A percentile compares a stretch with the other conserved stretches of the same genome.
These are phyloP conservation scores for Lasiosphaeria hispida DNA, from an alignment of 495 filamentous ascomycete genomes.

Conservation along the genomic window DNA sequence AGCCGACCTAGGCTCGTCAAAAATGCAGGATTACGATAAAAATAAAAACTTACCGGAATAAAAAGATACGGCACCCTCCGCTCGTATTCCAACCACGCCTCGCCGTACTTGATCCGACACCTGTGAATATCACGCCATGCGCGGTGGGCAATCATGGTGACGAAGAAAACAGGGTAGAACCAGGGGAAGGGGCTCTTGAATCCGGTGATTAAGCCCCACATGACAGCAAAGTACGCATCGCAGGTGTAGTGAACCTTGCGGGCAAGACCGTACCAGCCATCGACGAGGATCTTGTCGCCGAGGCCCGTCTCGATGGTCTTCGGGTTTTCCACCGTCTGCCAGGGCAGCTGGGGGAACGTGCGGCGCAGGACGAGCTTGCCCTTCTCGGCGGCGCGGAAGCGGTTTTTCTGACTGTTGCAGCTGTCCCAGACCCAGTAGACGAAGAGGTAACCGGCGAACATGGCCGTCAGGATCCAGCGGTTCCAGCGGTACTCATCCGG, in stretches of 20 bases:
- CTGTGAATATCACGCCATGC: conserved; percentile 79
- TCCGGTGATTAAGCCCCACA: conserved; percentile 59
- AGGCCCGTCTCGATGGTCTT: conserved; percentile 74
- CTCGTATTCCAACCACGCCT: conserved; percentile 89
- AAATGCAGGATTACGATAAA: background rate
- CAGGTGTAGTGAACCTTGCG: conserved; percentile 96
- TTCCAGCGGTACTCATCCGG: conserved; percentile 82
- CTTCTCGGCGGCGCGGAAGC: conserved; percentile 78
- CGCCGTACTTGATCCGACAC: conserved; percentile 86
- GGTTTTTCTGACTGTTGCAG: conserved; percentile 91
- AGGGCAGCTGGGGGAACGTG: conserved; percentile 91
- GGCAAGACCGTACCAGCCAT: conserved; percentile 92
- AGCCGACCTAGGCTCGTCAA: background rate
- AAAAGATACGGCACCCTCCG: conserved; percentile 87
- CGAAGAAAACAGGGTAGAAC: conserved; percentile 95
- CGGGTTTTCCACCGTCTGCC: conserved; percentile 83
- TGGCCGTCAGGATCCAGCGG: conserved; percentile 58
- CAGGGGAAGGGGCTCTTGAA: conserved; percentile 85
- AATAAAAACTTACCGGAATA: conserved; percentile 76
- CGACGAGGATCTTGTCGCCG: conserved; percentile 79
- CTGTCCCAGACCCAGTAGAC: conserved; percentile 93
- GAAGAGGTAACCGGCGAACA: conserved; percentile 74
- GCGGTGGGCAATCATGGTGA: conserved; percentile 86
- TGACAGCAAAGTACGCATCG: conserved; percentile 75
- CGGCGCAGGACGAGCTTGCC: conserved; percentile 70